Evolutionary conservation across 202 grass and related monocot genomes (phyloP).

Genomic region (Zoysia matrella): DNA sequence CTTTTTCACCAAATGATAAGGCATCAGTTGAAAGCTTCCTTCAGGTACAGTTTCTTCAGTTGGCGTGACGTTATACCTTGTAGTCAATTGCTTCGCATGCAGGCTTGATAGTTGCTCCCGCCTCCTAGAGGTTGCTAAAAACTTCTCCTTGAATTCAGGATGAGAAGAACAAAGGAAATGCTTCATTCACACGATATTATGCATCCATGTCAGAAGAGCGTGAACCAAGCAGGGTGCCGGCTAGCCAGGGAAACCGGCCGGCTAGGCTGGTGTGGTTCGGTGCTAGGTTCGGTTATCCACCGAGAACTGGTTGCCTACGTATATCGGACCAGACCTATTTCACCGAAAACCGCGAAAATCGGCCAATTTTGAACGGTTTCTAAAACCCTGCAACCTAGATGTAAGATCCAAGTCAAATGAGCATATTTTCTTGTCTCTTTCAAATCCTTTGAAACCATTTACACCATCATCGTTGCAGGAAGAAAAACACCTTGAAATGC

Average conservation of each 20-base stretch:
- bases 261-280: no score
- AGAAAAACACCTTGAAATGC: conserved; percentile 1
- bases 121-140: conserved; percentile 15
- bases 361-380: no score
- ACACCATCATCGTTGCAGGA: conserved; percentile 5
- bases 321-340: no score
- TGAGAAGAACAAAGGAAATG: conserved; percentile 41
- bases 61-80: not conserved
- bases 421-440: not conserved
- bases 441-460: not conserved
- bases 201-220: conserved; percentile 42
- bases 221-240: not conserved
- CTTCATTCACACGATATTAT: conserved; percentile 66
- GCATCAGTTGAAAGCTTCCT: conserved; percentile 70
- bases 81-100: not conserved
- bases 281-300: no score
- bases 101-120: not conserved
- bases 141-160: conserved; percentile 39
- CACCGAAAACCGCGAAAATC: no score
- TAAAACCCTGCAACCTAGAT: not conserved
- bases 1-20: conserved; percentile 88
- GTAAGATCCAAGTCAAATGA: conserved; percentile 22
- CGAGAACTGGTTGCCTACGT: no score
- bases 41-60: conserved; percentile 50
- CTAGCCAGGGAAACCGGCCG: no score